phyloP scores from a whole-genome alignment of 495 filamentous ascomycete species.

The Xylaria scruposa region DNA sequence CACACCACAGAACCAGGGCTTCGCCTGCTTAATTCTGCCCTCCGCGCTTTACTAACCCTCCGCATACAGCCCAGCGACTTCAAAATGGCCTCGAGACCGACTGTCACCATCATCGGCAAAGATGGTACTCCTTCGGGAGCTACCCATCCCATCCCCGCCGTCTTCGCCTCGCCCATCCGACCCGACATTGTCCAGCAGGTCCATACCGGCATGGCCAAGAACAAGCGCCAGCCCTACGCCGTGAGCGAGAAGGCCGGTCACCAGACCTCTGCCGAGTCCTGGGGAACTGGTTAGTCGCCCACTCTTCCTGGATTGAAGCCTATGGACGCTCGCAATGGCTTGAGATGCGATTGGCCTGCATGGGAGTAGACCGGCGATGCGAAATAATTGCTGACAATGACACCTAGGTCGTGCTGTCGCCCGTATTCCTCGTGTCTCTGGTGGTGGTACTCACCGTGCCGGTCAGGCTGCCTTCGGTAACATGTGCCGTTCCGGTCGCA shows the following conservation, averaged over 20 bases:
- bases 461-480: constrained; percentile 99
- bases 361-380: constrained; percentile 11
- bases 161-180: constrained; percentile 96
- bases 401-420: constrained; percentile 92
- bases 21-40: constrained; percentile 5
- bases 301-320: constrained; percentile 19
- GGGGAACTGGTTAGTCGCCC: constrained; percentile 92
- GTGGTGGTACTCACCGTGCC: constrained; percentile 99
- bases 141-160: constrained; percentile 87
- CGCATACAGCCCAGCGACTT: constrained; percentile 36
- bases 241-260: constrained; percentile 99
- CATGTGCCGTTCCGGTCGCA: constrained; percentile 98
- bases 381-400: constrained; percentile 38
- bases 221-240: constrained; percentile 99
- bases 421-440: constrained; percentile 99
- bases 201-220: constrained; percentile 99
- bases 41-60: not conserved
- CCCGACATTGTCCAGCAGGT: constrained; percentile 99
- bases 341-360: constrained; percentile 49
- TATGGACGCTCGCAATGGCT: constrained; percentile 59
- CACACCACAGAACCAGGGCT: constrained; percentile 17
- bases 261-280: constrained; percentile 99
- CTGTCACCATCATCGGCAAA: constrained; percentile 90
- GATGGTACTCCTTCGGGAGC: constrained; percentile 88
- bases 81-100: constrained; percentile 92